Evolutionary conservation across 345 rosid species (phyloP), one percentile per base, ranked within the genome.

Genomic region (Clausena lansium): DNA sequence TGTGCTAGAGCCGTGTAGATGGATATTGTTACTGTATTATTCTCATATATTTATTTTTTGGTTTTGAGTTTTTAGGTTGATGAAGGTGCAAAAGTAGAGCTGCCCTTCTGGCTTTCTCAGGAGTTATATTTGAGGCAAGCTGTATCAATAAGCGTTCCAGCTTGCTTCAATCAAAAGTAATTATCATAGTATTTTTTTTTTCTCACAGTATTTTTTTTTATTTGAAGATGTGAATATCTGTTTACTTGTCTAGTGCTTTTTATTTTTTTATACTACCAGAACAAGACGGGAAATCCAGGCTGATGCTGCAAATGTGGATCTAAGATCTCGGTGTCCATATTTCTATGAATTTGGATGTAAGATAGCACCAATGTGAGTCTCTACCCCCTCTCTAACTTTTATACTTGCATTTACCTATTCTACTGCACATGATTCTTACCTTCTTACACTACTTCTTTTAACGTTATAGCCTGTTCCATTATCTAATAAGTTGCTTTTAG

Each of bases 321-420:
- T 95, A 71, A 87, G 84, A 86, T 91, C 94, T 41, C 88, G 92
- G 4, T 90, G 93, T 74, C 89, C 80, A 8, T 90, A 89, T 77
- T 96, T 96, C 75, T 92, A 92, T 62, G 96, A 94, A 81, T 87
- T 94, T 77, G 99, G 95, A 55, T 89, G 94, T 92, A 95, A 95
- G 84, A 82, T 93, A 80, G 89, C 84, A 36, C 97, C 98, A 8
- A 22, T 91, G 97, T 94, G 78, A 95, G 99, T 83, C 61, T 77
- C 70, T 64, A 4, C 11, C 67, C 45, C 59, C 27, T 4, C 30
- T 17, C 20, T 33, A 52, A 2, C 22, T 41, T 57, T 59, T 74
- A 35, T n/a, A 19, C 57, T 24, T 77, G 61, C 45, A 33, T 45
- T 45, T 45, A 3, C 50, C 50, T 61, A 60, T 54, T 60, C 20